Evolutionary conservation across 306 rosid species (phyloP), one percentile per base, ranked within the genome.

Genomic region (Cicer arietinum): DNA sequence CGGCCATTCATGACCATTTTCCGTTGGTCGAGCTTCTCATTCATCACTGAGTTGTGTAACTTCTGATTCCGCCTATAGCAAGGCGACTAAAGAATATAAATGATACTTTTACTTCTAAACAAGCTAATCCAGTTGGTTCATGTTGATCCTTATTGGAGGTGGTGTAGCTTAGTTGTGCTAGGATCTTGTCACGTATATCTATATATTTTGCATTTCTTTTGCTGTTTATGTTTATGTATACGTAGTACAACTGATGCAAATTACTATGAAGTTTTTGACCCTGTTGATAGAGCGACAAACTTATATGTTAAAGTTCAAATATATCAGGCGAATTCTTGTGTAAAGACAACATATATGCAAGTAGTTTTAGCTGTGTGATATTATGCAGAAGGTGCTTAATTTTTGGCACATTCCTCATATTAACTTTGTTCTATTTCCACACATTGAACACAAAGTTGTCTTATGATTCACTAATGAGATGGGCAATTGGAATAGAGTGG

Each of bases 51-150:
- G 57, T 74, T 42, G 35, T 62, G 86, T 77, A 73, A 73, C 79
- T 48, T 75, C 79, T 30, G 81, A 81, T 60, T 81, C 76, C 45
- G 7, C 79, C 66, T 18, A 79, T 68, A 76, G 83, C 71, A 79
- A 72, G 81, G 57, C 71, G 50, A 69, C 70, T 66, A 39, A 74
- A 84, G 83, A 69, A 70, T 79, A 71, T 45, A 58, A 68, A 41
- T 60, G 79, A 62, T 50, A 58, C 40, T 74, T 71, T 73, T 58
- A 35, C 79, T 45, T 77, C 80, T 77, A 53, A 4, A 52, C 77
- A 65, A 16, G 73, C 84, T 43, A 53, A 68, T 76, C 81, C 74
- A 84, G 74, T 70, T 69, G 80, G 77, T 57, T 59, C 74, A 50
- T 69, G 80, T 65, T 74, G 86, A 81, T 75, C 71, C 41, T 14